phyloP scores from a whole-genome alignment of 208 protist species.

The Spongospora subterranea region DNA sequence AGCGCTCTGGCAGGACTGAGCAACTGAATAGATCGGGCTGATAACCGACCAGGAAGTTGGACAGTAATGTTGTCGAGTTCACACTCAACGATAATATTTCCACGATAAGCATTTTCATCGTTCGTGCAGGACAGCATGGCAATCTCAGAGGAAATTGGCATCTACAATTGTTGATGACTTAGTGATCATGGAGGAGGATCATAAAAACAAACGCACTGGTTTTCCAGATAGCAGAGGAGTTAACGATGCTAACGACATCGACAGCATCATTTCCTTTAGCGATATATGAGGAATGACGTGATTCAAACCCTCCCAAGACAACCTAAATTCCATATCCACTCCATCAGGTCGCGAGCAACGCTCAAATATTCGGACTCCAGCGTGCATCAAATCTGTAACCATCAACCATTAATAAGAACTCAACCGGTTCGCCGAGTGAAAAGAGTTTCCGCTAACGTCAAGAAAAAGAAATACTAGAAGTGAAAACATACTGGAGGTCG shows the following conservation, averaged over 20 bases:
- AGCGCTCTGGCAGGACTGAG: too few relatives aligned
- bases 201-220: too few relatives aligned
- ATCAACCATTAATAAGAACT: not conserved
- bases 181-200: too few relatives aligned
- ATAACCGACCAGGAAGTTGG: too few relatives aligned
- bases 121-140: too few relatives aligned
- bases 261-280: not conserved
- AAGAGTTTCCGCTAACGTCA: not conserved
- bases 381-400: constrained; percentile 7
- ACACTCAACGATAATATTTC: too few relatives aligned
- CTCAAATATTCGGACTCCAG: constrained; percentile 21
- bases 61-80: too few relatives aligned
- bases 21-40: too few relatives aligned
- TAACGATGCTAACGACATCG: not conserved
- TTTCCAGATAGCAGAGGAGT: not conserved
- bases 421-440: too few relatives aligned
- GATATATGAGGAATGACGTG: constrained; percentile 16
- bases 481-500: not conserved
- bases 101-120: too few relatives aligned
- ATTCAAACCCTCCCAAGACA: not conserved
- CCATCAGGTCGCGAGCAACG: not conserved
- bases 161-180: too few relatives aligned
- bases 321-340: not conserved
- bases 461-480: not conserved
- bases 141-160: too few relatives aligned